phyloP scores from a whole-genome alignment of 306 rosid genomes.

The Ceratonia siliqua region DNA sequence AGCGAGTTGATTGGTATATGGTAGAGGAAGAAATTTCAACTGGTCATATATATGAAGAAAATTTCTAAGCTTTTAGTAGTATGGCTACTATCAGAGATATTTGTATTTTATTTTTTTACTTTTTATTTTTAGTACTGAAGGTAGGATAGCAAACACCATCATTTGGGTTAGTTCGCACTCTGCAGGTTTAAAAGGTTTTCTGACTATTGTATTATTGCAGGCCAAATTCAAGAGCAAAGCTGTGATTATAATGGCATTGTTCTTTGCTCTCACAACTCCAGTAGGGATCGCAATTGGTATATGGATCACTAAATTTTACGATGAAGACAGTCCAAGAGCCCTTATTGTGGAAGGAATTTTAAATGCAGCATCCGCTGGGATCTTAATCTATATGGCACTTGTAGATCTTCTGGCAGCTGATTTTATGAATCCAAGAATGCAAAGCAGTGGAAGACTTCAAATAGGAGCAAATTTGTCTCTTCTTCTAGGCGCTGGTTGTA shows the following conservation, averaged over 20 bases:
- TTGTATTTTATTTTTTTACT: too few relatives aligned
- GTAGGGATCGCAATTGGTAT: conserved; percentile 44
- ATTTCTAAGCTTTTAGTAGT: too few relatives aligned
- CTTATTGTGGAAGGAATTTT: conserved; percentile 39
- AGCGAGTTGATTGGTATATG: too few relatives aligned
- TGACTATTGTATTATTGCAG: conserved; percentile 6
- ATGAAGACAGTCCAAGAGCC: conserved; percentile 33
- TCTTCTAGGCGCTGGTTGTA: conserved; percentile 50
- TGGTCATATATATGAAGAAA: too few relatives aligned
- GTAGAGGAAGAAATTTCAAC: too few relatives aligned
- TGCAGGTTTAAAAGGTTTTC: too few relatives aligned
- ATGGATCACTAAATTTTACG: conserved; percentile 12
- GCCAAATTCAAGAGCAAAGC: conserved; percentile 37
- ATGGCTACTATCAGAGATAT: too few relatives aligned
- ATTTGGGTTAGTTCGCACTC: too few relatives aligned
- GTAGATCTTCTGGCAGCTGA: conserved; percentile 41
- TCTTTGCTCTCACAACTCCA: conserved; percentile 46
- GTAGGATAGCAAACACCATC: too few relatives aligned
- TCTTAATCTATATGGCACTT: conserved; percentile 45
- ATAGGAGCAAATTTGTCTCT: conserved; percentile 25
- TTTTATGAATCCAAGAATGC: conserved; percentile 47
- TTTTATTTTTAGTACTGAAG: too few relatives aligned
- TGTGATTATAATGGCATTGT: conserved; percentile 27
- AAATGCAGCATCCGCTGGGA: conserved; percentile 44
- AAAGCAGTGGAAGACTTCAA: conserved; percentile 31